A percentile compares a stretch with the other conserved stretches of the same genome.
Conservation (phyloP, 495 filamentous ascomycete genomes). For the Daldinia loculata region DNA sequence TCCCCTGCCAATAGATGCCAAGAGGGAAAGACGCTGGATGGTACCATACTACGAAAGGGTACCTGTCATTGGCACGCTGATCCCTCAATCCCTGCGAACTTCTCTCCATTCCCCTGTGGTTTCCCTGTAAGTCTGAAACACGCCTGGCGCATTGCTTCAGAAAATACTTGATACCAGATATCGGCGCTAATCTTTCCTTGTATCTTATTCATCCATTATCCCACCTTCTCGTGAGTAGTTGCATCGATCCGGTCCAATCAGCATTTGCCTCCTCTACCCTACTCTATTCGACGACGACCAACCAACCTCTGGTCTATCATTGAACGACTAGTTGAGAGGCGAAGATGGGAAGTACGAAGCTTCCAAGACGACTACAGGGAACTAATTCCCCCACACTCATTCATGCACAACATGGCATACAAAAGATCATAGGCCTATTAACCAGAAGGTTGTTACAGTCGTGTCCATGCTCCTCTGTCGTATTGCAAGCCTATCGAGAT, state of each 20-base stretch:
- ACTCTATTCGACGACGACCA: not conserved
- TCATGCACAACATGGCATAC: slow-evolving; percentile 12
- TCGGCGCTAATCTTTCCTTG: slow-evolving; percentile 42
- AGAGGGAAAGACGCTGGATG: slow-evolving; percentile 31
- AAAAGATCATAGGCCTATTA: not conserved
- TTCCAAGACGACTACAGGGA: slow-evolving; percentile 9
- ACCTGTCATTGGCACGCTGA: slow-evolving; percentile 35
- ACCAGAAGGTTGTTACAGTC: not conserved
- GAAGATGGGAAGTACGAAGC: slow-evolving; percentile 9
- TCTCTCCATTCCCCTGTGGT: slow-evolving; percentile 12
- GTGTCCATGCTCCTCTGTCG: not conserved
- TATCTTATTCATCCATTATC: slow-evolving; percentile 31
- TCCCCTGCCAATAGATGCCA: slow-evolving; percentile 30
- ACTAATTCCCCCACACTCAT: slow-evolving; percentile 28
- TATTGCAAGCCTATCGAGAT: not conserved
- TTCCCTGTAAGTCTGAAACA: slow-evolving; percentile 46
- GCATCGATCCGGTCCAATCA: slow-evolving; percentile 31
- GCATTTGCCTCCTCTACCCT: slow-evolving; percentile 6
- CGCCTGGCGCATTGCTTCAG: slow-evolving; percentile 49
- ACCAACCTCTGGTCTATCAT: slow-evolving; percentile 15
- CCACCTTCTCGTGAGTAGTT: slow-evolving; percentile 24
- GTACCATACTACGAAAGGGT: not conserved
- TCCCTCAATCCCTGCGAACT: slow-evolving; percentile 37
- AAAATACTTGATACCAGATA: slow-evolving; percentile 40
- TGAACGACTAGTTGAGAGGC: slow-evolving; percentile 12